Evolutionary conservation across 2,329 filamentous ascomycete species (phyloP).

Genomic region (Pseudocercospora vitis): DNA sequence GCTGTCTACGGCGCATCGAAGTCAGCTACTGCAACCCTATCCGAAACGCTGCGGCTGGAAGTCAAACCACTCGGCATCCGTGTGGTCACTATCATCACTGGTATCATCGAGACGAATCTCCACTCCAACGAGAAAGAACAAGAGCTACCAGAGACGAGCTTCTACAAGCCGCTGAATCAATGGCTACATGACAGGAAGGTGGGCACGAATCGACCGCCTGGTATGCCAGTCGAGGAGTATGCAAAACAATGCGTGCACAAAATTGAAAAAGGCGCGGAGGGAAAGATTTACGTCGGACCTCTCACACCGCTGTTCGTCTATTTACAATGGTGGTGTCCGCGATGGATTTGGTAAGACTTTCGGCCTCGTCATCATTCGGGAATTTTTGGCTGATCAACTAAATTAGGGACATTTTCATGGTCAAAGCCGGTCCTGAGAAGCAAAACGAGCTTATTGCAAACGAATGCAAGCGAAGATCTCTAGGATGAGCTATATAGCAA

Average conservation of each 20-base stretch:
- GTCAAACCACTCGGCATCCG: conserved; percentile 28
- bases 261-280: conserved; percentile 16
- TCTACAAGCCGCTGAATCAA: conserved; percentile 10
- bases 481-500: background rate
- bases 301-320: conserved; percentile 19
- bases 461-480: conserved; percentile 5
- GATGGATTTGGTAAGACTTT: conserved; percentile 21
- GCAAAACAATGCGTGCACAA: conserved; percentile 19
- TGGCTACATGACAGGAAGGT: conserved; percentile 20
- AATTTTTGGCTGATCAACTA: too few relatives aligned
- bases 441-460: conserved; percentile 12
- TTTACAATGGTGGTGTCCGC: conserved; percentile 22
- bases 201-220: conserved; percentile 20
- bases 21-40: conserved; percentile 24
- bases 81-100: conserved; percentile 30
- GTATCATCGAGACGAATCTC: conserved; percentile 25
- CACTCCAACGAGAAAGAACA: conserved; percentile 18
- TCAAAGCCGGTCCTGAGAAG: conserved; percentile 13
- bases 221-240: conserved; percentile 18
- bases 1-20: conserved; percentile 32
- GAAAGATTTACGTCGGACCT: conserved; percentile 20
- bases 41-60: conserved; percentile 32
- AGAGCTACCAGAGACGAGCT: conserved; percentile 12
- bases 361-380: background rate
- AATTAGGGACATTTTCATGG: conserved; percentile 15